Percentiles rank a stretch among this genome's conserved stretches.
phyloP scores from a whole-genome alignment of 2,329 filamentous ascomycete genomes.

The Aspergillus persii region DNA sequence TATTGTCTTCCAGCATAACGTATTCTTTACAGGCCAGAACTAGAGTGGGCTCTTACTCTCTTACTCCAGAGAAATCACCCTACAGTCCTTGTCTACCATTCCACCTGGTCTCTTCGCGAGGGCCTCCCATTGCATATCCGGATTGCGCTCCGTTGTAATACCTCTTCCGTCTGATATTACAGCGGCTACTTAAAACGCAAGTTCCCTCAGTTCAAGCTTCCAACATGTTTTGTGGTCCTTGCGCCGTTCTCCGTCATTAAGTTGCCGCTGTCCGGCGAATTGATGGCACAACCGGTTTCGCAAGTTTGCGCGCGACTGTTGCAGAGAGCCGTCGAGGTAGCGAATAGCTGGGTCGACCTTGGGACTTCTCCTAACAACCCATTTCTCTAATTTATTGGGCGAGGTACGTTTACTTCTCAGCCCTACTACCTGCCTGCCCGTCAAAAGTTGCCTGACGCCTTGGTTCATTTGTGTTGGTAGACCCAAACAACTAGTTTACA shows the following conservation, averaged over 20 bases:
- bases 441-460: neutral
- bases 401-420: neutral
- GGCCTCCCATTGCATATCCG: constrained; percentile 15
- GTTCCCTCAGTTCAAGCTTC: constrained; percentile 1
- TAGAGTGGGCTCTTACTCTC: neutral
- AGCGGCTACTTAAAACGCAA: constrained; percentile 5
- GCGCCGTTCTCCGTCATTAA: constrained; percentile 18
- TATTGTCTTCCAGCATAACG: neutral
- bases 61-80: neutral
- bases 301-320: constrained; percentile 15
- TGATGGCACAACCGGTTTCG: constrained; percentile 19
- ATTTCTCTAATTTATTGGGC: neutral
- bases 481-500: neutral
- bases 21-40: neutral
- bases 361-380: neutral
- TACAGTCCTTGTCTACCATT: constrained; percentile 7
- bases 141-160: constrained; percentile 11
- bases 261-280: constrained; percentile 21
- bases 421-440: neutral
- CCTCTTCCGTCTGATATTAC: constrained; percentile 1
- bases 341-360: constrained; percentile 6
- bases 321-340: constrained; percentile 12
- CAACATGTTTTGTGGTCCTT: constrained; percentile 21
- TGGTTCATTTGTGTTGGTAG: neutral
- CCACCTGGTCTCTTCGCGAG: constrained; percentile 2